A percentile compares a stretch with the other conserved stretches of the same genome.
These are phyloP conservation scores for Aquilaria sinensis DNA, from an alignment of 345 rosid genomes.

Conservation along the genomic window DNA sequence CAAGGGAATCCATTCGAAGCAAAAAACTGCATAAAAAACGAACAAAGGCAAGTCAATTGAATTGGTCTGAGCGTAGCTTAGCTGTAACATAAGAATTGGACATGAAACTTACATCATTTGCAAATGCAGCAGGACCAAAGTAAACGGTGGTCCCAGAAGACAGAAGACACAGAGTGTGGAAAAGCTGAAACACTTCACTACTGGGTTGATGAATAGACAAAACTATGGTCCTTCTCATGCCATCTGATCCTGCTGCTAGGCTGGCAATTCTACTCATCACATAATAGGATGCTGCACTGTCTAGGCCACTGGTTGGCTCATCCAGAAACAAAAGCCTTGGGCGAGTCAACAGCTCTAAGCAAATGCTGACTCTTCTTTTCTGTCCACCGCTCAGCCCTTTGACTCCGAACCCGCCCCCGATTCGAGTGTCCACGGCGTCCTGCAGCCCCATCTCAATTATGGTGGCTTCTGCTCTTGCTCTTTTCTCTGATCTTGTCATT, in stretches of 20 bases:
- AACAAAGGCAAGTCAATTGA: background rate
- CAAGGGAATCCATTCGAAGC: conserved; percentile 45
- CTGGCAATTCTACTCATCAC: conserved; percentile 35
- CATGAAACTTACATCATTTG: conserved; percentile 24
- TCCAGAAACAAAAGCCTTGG: conserved; percentile 51
- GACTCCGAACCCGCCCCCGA: conserved; percentile 32
- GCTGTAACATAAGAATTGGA: background rate
- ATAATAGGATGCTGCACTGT: conserved; percentile 43
- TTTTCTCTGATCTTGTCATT: conserved; percentile 34
- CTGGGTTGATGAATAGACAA: conserved; percentile 53
- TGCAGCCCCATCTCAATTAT: conserved; percentile 49
- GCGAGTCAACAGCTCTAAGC: conserved; percentile 43
- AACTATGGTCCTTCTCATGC: conserved; percentile 25
- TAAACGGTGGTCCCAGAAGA: conserved; percentile 41
- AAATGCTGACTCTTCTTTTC: conserved; percentile 56
- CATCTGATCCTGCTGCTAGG: conserved; percentile 20
- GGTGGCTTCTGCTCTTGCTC: conserved; percentile 38
- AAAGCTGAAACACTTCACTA: conserved; percentile 40
- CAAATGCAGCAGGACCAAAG: conserved; percentile 36
- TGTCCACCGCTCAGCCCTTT: conserved; percentile 59
- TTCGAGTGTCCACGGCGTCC: conserved; percentile 32
- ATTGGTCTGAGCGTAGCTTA: background rate
- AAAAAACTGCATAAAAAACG: conserved; percentile 30
- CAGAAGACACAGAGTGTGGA: conserved; percentile 41
- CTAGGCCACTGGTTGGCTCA: conserved; percentile 59